Percentiles rank a stretch among this genome's conserved stretches.
phyloP scores from a whole-genome alignment of 2,329 filamentous ascomycete species.

The Penicillium sp. region DNA sequence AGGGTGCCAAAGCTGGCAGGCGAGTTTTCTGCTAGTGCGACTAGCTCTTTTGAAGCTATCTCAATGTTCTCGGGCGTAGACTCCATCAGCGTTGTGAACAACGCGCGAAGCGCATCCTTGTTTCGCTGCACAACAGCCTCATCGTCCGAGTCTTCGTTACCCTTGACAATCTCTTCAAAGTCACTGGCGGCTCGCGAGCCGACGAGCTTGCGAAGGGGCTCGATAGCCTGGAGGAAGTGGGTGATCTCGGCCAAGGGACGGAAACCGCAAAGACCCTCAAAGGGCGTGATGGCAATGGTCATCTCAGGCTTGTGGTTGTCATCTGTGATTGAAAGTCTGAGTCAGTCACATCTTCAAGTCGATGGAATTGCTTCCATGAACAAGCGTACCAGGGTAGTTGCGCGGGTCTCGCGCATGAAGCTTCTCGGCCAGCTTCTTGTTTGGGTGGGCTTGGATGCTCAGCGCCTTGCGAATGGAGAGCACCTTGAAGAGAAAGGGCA shows the following conservation, averaged over 20 bases:
- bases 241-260: conserved; percentile 82
- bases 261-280: conserved; percentile 95
- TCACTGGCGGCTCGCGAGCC: conserved; percentile 56
- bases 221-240: conserved; percentile 73
- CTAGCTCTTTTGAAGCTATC: conserved; percentile 66
- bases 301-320: conserved; percentile 99
- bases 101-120: conserved; percentile 74
- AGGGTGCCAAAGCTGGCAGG: conserved; percentile 71
- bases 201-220: conserved; percentile 66
- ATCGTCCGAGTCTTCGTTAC: conserved; percentile 55
- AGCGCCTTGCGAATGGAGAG: conserved; percentile 93
- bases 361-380: not conserved
- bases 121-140: conserved; percentile 58
- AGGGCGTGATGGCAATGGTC: conserved; percentile 95
- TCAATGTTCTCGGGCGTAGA: conserved; percentile 68
- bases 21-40: conserved; percentile 69
- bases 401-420: conserved; percentile 83
- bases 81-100: conserved; percentile 81
- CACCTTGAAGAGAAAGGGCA: conserved; percentile 98
- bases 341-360: not conserved
- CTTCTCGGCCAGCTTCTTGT: conserved; percentile 89
- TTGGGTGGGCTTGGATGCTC: conserved; percentile 95
- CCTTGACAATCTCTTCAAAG: conserved; percentile 59
- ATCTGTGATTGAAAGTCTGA: conserved; percentile 53
- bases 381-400: conserved; percentile 73